Evolutionary conservation across 495 filamentous ascomycete genomes (phyloP), one percentile per base, ranked within the genome.

Genomic region (Neurospora sp.): DNA sequence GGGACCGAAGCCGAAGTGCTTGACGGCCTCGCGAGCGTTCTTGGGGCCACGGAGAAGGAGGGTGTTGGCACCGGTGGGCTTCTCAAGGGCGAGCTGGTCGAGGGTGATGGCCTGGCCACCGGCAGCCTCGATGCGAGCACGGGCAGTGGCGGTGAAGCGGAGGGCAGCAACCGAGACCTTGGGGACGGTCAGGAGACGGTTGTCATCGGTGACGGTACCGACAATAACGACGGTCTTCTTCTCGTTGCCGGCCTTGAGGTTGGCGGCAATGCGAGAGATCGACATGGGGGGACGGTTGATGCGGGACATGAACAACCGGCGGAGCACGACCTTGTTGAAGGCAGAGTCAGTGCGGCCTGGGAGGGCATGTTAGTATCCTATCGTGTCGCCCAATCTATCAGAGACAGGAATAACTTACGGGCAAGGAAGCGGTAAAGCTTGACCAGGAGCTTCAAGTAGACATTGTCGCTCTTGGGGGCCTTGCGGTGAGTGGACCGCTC

Each of bases 391-490:
- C 27, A 27, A 27, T 27, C 27, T 2, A 27, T 27, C 27, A 27
- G 27, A 27, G 27, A 27, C 27, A 27, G 27, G 27, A 27, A 27
- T 27, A 27, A 90, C 94, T 85, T 92, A 97, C 95, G 94, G 79
- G 94, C 92, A 79, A 99, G 87, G 91, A 99, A 99, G 86, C 92
- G 91, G 90, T 98, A 99, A 38, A 99, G 92, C 91, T 98, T 98
- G 86, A 98, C 94, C 81, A 98, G 88, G 77, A 99, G 91, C 89
- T 94, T 93, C 80, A 98, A 88, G 86, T 98, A 98, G 77, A 94
- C 93, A 87, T 99, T 98, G 85, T 97, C 93, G 86, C 92, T 96
- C 84, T 98, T 97, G 76, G 96, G 92, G 74, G 95, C 95, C 90
- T 93, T 94, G 86, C 94, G 92, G 86, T 96, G 94, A 81, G 88